Percentiles rank a stretch among this genome's conserved stretches.
phyloP scores from a whole-genome alignment of 2,329 filamentous ascomycete genomes.

The Stagonosporopsis vannaccii region DNA sequence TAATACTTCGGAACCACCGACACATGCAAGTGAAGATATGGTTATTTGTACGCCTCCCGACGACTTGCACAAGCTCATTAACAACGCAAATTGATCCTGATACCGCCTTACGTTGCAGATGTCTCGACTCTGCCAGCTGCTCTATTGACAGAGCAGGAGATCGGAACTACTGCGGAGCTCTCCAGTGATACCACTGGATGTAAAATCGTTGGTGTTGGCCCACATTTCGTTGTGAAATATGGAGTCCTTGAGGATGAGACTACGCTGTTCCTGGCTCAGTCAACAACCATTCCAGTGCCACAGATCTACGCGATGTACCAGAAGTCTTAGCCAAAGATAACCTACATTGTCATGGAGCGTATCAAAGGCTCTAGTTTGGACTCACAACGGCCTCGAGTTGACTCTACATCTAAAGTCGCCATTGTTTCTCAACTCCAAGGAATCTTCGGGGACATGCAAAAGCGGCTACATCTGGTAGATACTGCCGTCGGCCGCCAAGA shows the following conservation, averaged over 20 bases:
- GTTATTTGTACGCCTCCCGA: no score
- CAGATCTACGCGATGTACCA: constrained; percentile 20
- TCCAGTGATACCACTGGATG: constrained; percentile 11
- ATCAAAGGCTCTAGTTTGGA: constrained; percentile 14
- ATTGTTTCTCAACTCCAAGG: constrained; percentile 1
- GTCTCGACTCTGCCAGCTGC: constrained; percentile 24
- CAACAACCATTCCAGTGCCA: constrained; percentile 16
- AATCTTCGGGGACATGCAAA: constrained; percentile 17
- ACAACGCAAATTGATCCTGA: no score
- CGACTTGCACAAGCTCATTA: no score
- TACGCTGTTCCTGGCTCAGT: constrained; percentile 18
- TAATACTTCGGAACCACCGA: no score
- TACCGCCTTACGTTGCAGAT: constrained; percentile 27
- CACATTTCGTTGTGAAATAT: constrained; percentile 25
- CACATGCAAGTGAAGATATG: no score
- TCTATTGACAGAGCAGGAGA: constrained; percentile 26
- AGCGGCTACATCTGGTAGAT: constrained; percentile 19
- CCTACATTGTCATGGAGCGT: constrained; percentile 21
- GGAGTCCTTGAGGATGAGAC: constrained; percentile 18
- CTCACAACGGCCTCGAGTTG: constrained; percentile 9
- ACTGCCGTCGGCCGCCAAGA: constrained; percentile 20
- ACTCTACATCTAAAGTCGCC: constrained; percentile 9
- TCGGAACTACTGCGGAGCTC: constrained; percentile 28
- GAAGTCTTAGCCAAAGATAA: not conserved
- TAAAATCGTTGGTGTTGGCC: constrained; percentile 22